phyloP scores from a whole-genome alignment of 352 stramenopile species.

The Pythium sukuiense region DNA sequence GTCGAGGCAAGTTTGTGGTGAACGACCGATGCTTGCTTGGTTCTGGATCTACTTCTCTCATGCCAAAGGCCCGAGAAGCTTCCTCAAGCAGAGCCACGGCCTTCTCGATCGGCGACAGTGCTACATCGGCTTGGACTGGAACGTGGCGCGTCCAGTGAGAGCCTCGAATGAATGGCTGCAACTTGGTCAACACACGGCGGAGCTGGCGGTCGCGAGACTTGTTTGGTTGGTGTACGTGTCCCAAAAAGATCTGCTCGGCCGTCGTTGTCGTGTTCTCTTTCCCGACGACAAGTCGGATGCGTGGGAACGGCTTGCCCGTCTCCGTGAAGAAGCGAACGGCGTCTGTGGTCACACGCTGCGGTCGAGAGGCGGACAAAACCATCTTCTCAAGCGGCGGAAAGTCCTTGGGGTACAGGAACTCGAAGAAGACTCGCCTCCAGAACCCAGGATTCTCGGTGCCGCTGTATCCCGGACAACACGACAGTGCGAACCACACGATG shows the following conservation, averaged over 20 bases:
- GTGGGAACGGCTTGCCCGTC: neutral
- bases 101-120: no score
- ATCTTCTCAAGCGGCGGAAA: no score
- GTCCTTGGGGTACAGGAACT: neutral
- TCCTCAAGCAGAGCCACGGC: no score
- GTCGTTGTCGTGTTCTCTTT: neutral
- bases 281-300: no score
- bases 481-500: conserved; percentile 14
- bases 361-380: neutral
- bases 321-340: conserved; percentile 9
- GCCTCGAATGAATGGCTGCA: neutral
- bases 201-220: neutral
- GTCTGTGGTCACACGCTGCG: neutral
- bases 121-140: neutral
- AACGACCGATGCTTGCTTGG: no score
- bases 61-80: no score
- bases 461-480: conserved; percentile 18
- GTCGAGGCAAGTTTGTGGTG: no score
- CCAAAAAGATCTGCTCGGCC: neutral
- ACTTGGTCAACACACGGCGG: neutral
- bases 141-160: neutral
- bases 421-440: conserved; percentile 16
- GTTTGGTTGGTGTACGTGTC: neutral
- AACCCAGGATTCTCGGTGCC: conserved; percentile 13
- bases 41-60: no score